Evolutionary conservation across 441 rosid genomes (phyloP).

Genomic region (Croton setiger): DNA sequence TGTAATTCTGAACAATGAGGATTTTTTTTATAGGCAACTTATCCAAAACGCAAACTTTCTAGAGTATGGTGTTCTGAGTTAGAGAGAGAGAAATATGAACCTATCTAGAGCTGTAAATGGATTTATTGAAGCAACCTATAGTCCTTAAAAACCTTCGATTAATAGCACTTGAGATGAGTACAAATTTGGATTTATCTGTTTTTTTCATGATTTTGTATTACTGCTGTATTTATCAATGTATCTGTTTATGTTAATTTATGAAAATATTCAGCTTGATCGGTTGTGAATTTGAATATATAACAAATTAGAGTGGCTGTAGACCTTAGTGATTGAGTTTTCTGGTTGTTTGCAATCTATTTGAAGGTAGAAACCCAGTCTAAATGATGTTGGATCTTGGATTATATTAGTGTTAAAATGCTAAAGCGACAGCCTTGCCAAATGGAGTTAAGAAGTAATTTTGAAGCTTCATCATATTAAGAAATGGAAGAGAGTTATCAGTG

Average conservation of each 20-base stretch:
- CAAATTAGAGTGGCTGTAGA: background rate
- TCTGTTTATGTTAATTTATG: background rate
- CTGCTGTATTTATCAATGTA: background rate
- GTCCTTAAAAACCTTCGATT: background rate
- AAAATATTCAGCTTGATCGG: background rate
- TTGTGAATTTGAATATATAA: background rate
- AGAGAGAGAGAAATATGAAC: background rate
- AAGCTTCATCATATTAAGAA: background rate
- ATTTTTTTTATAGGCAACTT: background rate
- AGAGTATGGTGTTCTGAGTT: background rate
- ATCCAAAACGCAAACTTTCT: background rate
- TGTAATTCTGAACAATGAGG: background rate
- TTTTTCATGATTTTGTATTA: background rate
- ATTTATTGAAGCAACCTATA: background rate
- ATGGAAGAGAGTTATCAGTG: background rate
- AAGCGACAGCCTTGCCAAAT: background rate
- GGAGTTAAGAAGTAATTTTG: background rate
- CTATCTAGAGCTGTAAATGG: background rate
- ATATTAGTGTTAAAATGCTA: background rate
- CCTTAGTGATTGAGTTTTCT: background rate
- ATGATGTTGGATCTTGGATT: background rate
- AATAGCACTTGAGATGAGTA: background rate
- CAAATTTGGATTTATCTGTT: background rate
- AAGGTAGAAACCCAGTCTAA: background rate
- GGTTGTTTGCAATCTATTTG: background rate